Conservation (phyloP, 1,139 yeast species). For the Suhomyces bolitotheri region DNA sequence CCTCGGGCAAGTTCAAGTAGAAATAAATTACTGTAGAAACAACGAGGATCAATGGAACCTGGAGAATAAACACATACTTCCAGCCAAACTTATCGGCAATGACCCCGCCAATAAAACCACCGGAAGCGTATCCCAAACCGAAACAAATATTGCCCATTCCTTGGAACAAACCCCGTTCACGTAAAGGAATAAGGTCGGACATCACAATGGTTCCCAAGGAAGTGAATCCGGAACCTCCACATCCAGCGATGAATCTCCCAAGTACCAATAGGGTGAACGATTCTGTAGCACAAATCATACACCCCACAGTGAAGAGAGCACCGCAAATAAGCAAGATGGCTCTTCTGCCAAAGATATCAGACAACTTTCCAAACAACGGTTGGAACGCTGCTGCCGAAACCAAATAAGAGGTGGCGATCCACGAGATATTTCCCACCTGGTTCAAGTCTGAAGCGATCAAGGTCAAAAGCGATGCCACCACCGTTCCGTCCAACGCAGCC, state of each 20-base stretch:
- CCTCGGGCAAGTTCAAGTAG: conserved; percentile 47
- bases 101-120: conserved; percentile 69
- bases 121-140: conserved; percentile 70
- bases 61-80: conserved; percentile 60
- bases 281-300: conserved; percentile 41
- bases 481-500: conserved; percentile 48
- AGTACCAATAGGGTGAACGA: conserved; percentile 51
- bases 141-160: conserved; percentile 62
- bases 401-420: conserved; percentile 48
- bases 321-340: conserved; percentile 36
- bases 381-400: conserved; percentile 49
- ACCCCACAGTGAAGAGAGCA: conserved; percentile 40
- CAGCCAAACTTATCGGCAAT: conserved; percentile 76
- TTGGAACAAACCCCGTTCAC: conserved; percentile 55
- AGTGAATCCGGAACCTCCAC: conserved; percentile 59
- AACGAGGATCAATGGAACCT: conserved; percentile 60
- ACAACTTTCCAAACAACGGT: conserved; percentile 81
- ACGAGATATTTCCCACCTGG: conserved; percentile 42
- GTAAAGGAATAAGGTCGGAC: conserved; percentile 52
- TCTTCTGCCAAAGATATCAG: conserved; percentile 84
- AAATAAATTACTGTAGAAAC: conserved; percentile 46
- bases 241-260: conserved; percentile 57
- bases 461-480: conserved; percentile 45
- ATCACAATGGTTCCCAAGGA: conserved; percentile 52
- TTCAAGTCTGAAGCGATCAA: conserved; percentile 46